Evolutionary conservation across 306 rosid genomes (phyloP), one percentile per base, ranked within the genome.

Genomic region (Malus sieversii): DNA sequence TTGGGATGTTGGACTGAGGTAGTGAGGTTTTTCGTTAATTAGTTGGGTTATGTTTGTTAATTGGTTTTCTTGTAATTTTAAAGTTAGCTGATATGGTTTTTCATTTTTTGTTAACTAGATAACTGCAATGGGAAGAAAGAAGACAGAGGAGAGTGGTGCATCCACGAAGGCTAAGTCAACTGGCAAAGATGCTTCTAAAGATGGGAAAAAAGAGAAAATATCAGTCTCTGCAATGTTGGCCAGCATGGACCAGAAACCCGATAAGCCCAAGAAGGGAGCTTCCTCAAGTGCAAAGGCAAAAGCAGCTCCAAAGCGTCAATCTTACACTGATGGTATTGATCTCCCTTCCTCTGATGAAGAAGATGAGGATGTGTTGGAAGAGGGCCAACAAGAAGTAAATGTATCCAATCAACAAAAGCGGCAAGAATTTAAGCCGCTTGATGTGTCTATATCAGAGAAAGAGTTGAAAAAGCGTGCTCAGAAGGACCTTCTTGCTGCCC

Each of bases 281-380:
- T 80, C 90, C 45, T 77, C 91, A 9, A 80, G 87, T 62, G 67
- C 57, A 6, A 70, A 66, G 84, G 58, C 84, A 29, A 89, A 86
- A 81, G 38, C 80, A 25, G 86, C 86, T 23, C 82, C 88, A 59
- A 89, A 89, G 71, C 66, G 18, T 62, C 73, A 84, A 1, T 65
- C 90, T 29, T 87, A 86, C 78, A 79, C 83, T 23, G 82, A 84
- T 70, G 84, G 71, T 70, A 80, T 89, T 59, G 93, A 89, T 80
- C 91, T 89, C 68, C 93, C 91, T 62, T 87, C 89, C 48, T 89
- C 89, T 40, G 93, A 89, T 74, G 92, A 88, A 29, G 89, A 85
- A 58, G 89, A 89, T 57, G 62, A 57, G 62, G 89, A 85, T 57
- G 62, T 20, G 29, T 57, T n/a, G 62, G 62, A 57, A 57, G 62